Percentiles rank a stretch among this genome's conserved stretches.
Evolutionary conservation across 75 land plant species (phyloP).

Genomic region (Picea glauca): DNA sequence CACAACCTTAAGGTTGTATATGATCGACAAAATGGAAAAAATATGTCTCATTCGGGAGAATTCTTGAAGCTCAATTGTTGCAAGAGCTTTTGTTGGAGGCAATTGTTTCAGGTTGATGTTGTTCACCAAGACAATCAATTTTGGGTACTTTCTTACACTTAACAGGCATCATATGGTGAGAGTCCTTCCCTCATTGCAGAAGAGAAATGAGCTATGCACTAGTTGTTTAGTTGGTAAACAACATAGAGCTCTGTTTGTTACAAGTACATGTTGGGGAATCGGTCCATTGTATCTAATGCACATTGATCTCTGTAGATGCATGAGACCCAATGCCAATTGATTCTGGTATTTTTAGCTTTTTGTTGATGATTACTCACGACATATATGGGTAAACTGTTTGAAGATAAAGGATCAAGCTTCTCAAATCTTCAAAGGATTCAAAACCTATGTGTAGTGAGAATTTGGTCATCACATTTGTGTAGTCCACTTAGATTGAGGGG

Average conservation of each 20-base stretch:
- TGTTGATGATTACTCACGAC: neutral
- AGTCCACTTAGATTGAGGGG: conserved; percentile 11
- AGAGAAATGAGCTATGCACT: neutral
- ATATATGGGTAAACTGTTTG: neutral
- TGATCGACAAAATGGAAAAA: too few relatives aligned
- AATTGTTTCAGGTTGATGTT: too few relatives aligned
- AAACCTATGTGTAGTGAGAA: neutral
- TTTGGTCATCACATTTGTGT: neutral
- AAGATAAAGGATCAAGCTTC: neutral
- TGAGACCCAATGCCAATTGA: neutral
- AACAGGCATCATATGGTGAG: neutral
- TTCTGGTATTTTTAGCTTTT: neutral
- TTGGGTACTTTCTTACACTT: too few relatives aligned
- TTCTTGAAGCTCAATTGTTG: too few relatives aligned
- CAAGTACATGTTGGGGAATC: neutral
- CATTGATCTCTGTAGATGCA: neutral
- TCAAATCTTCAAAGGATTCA: neutral
- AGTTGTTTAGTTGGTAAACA: too few relatives aligned
- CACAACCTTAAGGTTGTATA: too few relatives aligned
- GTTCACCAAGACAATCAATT: too few relatives aligned
- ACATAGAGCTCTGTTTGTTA: neutral
- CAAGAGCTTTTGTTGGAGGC: too few relatives aligned
- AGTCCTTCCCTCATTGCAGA: neutral
- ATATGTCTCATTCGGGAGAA: too few relatives aligned
- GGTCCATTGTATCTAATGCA: neutral